Base-by-base conservation (phyloP, 148 eudicot genomes). In the Cornus suecica region DNA sequence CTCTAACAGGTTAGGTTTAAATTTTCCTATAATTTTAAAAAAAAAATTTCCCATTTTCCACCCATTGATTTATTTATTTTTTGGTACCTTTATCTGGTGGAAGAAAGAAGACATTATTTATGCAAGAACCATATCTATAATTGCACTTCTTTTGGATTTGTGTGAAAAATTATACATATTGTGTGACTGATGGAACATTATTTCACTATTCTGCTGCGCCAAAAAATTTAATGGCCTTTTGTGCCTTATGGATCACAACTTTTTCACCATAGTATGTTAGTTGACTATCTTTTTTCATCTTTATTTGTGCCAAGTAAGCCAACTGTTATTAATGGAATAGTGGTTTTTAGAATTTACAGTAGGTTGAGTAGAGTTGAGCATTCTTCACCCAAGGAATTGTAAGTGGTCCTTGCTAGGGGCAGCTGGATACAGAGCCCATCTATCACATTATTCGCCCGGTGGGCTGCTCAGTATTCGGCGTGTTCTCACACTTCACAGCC, bases 1-100 rank as follows among this genome's bases (percentile, higher is more conserved):
- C 34, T 92, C 98, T 27, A 68, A 90, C 85, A 87, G 90, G 98
- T 92, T 81, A 80, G 67, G 26, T 76, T 77, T 27, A 28, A 41
- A 30, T 26, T 26, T 51, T 66, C 27, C 58, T 66, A n/a, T 54
- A 28, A 23, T 56, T 26, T 27, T 3, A 4, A 52, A 52, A 18
- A 52, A 45, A 25, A 24, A 20, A 28, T 41, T 58, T 63, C 34
- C 30, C 27, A 71, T 25, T 18, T 70, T 74, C 56, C 4, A 22
- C 26, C 31, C 26, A 29, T 58, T 58, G 22, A 4, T 20, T 58
- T 25, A 1, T 58, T 22, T 72, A 32, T 22, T 58, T 42, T 28
- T 65, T 51, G 10, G 28, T 15, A 30, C 3, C 2, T 58, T 0
- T 42, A 16, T 54, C 10, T 18, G 7, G 42, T n/a, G 8, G 62